Evolutionary conservation across 139 green algal genomes (phyloP), one percentile per base, ranked within the genome.

Genomic region (Coelastrella sp.): DNA sequence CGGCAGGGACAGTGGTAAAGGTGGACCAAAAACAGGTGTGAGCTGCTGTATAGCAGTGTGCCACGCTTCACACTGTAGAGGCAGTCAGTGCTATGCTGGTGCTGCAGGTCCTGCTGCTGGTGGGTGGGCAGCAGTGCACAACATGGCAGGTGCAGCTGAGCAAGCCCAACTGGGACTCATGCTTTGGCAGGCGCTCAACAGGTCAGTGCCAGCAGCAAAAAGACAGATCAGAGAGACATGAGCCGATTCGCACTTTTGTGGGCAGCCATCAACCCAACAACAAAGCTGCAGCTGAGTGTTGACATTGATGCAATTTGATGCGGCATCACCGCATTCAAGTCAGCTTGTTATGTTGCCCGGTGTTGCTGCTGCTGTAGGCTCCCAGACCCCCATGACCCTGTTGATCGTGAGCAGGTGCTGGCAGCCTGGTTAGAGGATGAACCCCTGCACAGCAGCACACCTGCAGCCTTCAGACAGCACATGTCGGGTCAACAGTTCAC

Each of bases 321-420:
- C 1, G 35, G 35, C 35, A 49, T 49, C 35, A 49, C 35, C 35
- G 35, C 1, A 3, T 49, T 49, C 3, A 49, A 49, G 35, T 3
- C 1, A 61, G 14, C 35, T 82, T 14, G 12, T 82, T 27, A 7
- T 60, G 25, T 27, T 82, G 75, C 75, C 25, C 56, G 76, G 24
- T n/a, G 76, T 35, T 63, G 76, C 76, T 84, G 78, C 79, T 84
- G 79, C 57, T 35, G 57, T 56, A 70, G 79, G 79, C 78, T 83
- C 49, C 35, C 25, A 75, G 81, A 74, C 59, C 59, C 60, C 12
- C n/a, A 59, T 75, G 81, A 73, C n/a, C 59, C 60, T 6, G 59
- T 49, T 61, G 81, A 56, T 75, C 57, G 27, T 56, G 81, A 86
- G n/a, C 59, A 86, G 11, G n/a, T 74, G 59, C 60, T 86, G 81